Evolutionary conservation across 192 early-diverging fungal species (phyloP), one percentile per base, ranked within the genome.

Genomic region (Phlyctochytrium bullatum): DNA sequence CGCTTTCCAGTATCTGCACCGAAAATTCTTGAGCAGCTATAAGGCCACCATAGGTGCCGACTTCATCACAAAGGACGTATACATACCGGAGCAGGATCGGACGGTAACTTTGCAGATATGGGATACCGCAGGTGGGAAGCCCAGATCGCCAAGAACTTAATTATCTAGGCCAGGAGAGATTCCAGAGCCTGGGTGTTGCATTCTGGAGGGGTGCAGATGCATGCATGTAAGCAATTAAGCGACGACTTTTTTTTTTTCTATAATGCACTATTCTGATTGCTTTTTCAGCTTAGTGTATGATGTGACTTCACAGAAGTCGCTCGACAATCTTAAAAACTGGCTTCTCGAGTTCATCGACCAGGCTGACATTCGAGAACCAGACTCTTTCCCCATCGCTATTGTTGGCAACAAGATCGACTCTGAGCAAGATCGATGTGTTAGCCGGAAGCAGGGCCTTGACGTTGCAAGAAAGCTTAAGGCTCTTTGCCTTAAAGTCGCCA

Each of bases 161-260:
- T 0, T 36, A 10, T 20, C 6, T 31, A 64, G 72, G 77, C 10
- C 76, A 81, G 59, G 79, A 80, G 47, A 64, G 79, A 34, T 82
- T 82, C 47, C 78, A 74, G 35, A 70, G 66, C 34, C 52, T 82
- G 20, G 75, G 75, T 6, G 65, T 75, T 10, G 74, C 78, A 24
- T 82, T 74, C 58, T 82, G 81, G 34, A 58, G 81, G 62, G 81
- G 81, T 14, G 63, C 77, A 1, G 81, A 82, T 54, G 80, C 68
- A 24, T 79, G 77, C 62, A 68, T 82, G 58, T 78, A 36, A 36
- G 64, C 66, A 59, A n/a, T n/a, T n/a, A n/a, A n/a, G n/a, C 40
- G 40, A 47, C 70, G 36, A 33, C 34, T 71, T 6, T 32, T 34
- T 68, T 33, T 64, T 65, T 23, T 65, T 36, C 23, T 24, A 2